These are phyloP conservation scores for Umbellularia californica DNA, from an alignment of 164 flowering plant species.

Conservation along the genomic window DNA sequence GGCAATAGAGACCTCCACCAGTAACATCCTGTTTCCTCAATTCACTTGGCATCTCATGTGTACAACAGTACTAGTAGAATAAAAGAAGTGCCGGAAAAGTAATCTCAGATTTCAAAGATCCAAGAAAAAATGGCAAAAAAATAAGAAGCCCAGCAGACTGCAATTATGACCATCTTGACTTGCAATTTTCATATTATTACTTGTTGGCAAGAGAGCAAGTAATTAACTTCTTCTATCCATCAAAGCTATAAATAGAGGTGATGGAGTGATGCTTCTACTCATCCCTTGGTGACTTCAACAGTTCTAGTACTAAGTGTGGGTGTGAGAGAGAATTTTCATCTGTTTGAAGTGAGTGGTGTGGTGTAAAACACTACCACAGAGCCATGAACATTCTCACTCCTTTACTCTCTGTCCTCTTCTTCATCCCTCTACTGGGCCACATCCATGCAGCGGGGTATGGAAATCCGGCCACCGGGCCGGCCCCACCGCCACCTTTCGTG, in stretches of 20 bases:
- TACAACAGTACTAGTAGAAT: too few species aligned
- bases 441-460: constrained; percentile 12
- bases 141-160: constrained; percentile 1
- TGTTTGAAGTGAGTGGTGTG: not conserved
- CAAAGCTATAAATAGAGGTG: constrained; percentile 7
- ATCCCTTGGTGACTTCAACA: not conserved
- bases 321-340: not conserved
- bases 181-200: not conserved
- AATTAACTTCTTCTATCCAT: not conserved
- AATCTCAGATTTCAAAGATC: not conserved
- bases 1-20: too few species aligned
- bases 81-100: not conserved
- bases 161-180: constrained; percentile 4
- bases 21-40: too few species aligned
- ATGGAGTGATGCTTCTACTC: not conserved
- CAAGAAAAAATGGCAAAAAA: not conserved
- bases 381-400: constrained; percentile 7
- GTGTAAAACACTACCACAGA: not conserved
- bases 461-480: constrained; percentile 4
- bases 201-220: not conserved
- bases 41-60: too few species aligned
- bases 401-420: constrained; percentile 3
- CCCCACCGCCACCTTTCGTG: constrained; percentile 14
- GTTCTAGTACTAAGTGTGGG: not conserved
- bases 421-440: constrained; percentile 7